A percentile compares a stretch with the other conserved stretches of the same genome.
Evolutionary conservation across 129 eudicot genomes (phyloP).

Genomic region (Lactuca sativa): DNA sequence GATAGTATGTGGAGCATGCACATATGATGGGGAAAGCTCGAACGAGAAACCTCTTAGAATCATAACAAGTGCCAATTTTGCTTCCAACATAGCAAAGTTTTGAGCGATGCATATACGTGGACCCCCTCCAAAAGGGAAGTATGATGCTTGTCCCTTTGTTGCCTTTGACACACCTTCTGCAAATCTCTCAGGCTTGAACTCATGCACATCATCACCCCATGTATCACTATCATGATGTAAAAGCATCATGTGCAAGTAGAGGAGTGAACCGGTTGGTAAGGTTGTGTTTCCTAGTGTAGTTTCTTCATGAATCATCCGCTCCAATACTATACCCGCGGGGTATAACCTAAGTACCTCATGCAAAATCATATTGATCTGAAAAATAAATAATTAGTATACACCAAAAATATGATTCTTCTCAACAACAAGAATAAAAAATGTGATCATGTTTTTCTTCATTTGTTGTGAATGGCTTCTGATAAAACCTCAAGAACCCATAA

Average conservation of each 20-base stretch:
- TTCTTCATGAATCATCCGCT: slow-evolving; percentile 12
- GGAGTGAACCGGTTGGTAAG: slow-evolving; percentile 4
- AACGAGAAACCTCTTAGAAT: slow-evolving; percentile 22
- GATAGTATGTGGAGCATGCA: slow-evolving; percentile 26
- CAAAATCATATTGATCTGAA: slow-evolving; percentile 27
- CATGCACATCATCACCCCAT: slow-evolving; percentile 30
- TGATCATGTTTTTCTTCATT: no score
- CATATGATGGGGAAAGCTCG: slow-evolving; percentile 21
- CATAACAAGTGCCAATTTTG: slow-evolving; percentile 19
- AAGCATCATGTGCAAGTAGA: slow-evolving; percentile 9
- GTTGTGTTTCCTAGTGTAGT: slow-evolving; percentile 19
- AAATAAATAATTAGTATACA: not conserved
- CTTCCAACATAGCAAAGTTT: slow-evolving; percentile 26
- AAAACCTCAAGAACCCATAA: no score
- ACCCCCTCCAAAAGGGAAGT: slow-evolving; percentile 29
- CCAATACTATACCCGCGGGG: not conserved
- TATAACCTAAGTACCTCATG: slow-evolving; percentile 28
- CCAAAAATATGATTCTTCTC: no score
- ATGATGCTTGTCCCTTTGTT: slow-evolving; percentile 14
- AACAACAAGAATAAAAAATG: no score
- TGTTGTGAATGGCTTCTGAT: no score
- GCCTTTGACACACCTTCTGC: slow-evolving; percentile 15
- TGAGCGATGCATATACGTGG: slow-evolving; percentile 30
- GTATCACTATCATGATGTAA: slow-evolving; percentile 14
- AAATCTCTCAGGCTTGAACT: slow-evolving; percentile 32